A percentile compares a stretch with the other conserved stretches of the same genome.
These are phyloP conservation scores for Linanthus parryae DNA, from an alignment of 148 eudicot genomes.

Conservation along the genomic window DNA sequence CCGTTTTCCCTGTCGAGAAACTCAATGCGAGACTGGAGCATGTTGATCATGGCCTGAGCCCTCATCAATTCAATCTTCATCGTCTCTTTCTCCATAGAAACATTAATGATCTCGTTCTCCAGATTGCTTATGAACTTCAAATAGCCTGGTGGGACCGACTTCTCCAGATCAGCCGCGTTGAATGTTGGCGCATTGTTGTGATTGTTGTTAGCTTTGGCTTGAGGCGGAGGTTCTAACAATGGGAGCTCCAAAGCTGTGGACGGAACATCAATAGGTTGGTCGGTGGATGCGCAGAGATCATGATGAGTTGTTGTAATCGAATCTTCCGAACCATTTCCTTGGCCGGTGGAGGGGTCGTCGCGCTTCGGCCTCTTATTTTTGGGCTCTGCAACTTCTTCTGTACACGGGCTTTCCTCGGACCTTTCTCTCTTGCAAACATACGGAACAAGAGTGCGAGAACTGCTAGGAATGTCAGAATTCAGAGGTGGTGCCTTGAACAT, in stretches of 20 bases:
- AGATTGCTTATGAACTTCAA: conserved; percentile 80
- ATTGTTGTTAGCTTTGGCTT: conserved; percentile 34
- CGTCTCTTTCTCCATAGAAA: conserved; percentile 94
- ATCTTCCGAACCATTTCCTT: conserved; percentile 73
- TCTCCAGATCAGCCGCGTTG: conserved; percentile 58
- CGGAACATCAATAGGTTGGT: background rate
- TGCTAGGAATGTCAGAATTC: background rate
- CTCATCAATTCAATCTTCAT: conserved; percentile 96
- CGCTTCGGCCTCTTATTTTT: conserved; percentile 53
- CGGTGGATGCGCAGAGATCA: conserved; percentile 46
- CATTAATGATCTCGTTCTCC: conserved; percentile 73
- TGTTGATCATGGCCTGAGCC: conserved; percentile 93
- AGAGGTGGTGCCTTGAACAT: too few species aligned
- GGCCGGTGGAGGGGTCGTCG: conserved; percentile 49
- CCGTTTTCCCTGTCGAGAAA: conserved; percentile 58
- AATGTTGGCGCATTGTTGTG: conserved; percentile 34
- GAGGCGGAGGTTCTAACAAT: conserved; percentile 41
- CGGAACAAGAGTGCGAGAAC: conserved; percentile 31
- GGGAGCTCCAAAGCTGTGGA: conserved; percentile 57
- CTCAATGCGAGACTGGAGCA: conserved; percentile 80
- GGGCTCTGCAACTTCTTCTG: conserved; percentile 42
- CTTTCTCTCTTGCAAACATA: conserved; percentile 70
- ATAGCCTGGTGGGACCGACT: conserved; percentile 87
- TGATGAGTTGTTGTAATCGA: conserved; percentile 68
- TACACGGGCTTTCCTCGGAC: conserved; percentile 41